phyloP scores from a whole-genome alignment of 345 rosid species.

The Carallia brachiata region DNA sequence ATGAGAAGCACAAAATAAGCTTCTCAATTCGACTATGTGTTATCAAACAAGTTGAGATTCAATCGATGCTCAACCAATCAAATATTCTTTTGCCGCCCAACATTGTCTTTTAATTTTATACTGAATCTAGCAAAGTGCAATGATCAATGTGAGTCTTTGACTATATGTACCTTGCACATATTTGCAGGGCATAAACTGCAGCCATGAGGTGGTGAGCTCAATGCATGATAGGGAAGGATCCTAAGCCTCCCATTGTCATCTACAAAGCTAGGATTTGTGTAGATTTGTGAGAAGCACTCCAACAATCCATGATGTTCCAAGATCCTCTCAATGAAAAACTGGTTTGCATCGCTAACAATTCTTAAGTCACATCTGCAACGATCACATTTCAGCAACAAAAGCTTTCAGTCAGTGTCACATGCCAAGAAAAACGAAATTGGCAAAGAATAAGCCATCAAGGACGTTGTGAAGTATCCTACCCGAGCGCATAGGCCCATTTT shows the following conservation, averaged over 20 bases:
- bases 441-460: not conserved
- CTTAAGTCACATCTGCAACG: conserved; percentile 65
- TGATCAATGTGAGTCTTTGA: too few relatives aligned
- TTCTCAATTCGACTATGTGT: not conserved
- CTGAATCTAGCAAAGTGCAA: too few relatives aligned
- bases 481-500: conserved; percentile 50
- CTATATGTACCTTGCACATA: conserved; percentile 65
- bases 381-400: conserved; percentile 5
- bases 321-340: conserved; percentile 72
- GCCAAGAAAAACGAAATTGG: not conserved
- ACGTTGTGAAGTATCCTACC: conserved; percentile 24
- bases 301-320: conserved; percentile 57
- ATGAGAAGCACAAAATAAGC: not conserved
- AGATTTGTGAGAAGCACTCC: conserved; percentile 62
- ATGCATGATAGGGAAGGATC: conserved; percentile 58
- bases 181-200: conserved; percentile 65
- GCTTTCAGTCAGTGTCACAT: conserved; percentile 13
- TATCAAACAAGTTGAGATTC: not conserved
- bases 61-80: not conserved
- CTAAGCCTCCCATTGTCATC: conserved; percentile 53
- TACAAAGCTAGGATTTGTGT: conserved; percentile 52
- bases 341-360: conserved; percentile 81
- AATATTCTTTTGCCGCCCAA: not conserved
- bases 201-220: conserved; percentile 44
- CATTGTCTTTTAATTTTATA: too few relatives aligned